These are phyloP conservation scores for Tuber magnatum DNA, from an alignment of 495 filamentous ascomycete species.

Conservation along the genomic window DNA sequence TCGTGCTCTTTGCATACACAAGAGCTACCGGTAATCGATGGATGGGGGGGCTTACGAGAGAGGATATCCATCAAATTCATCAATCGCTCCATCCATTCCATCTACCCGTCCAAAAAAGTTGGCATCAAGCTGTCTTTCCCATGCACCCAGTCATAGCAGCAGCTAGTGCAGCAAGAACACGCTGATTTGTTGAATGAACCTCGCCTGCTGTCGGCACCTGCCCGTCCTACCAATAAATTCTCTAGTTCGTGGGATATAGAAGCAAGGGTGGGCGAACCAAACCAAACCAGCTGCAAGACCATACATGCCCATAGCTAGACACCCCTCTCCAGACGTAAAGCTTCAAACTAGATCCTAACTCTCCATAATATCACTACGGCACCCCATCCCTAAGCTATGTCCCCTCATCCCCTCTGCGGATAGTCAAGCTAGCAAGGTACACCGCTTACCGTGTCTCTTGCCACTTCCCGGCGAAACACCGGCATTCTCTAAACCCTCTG, in stretches of 20 bases:
- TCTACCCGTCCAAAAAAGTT: conserved; percentile 1
- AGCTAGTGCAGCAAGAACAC: neutral
- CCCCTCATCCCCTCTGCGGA: neutral
- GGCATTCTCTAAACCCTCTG: neutral
- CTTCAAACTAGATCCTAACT: neutral
- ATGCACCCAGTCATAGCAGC: neutral
- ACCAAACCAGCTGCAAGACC: neutral
- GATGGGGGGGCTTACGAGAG: neutral
- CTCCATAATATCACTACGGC: neutral
- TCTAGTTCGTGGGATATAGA: neutral
- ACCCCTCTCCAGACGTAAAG: neutral
- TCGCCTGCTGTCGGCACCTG: neutral
- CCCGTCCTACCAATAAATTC: neutral
- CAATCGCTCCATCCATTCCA: neutral
- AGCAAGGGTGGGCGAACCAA: neutral
- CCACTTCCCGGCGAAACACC: neutral
- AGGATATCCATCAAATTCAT: neutral
- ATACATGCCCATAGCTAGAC: neutral
- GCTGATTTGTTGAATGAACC: neutral
- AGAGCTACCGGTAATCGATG: neutral
- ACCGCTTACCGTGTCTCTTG: neutral
- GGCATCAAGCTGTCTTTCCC: neutral
- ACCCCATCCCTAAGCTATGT: neutral
- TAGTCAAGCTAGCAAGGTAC: neutral
- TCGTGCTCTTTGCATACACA: neutral